phyloP scores from a whole-genome alignment of 345 rosid species.

The Erucastrum elatum region DNA sequence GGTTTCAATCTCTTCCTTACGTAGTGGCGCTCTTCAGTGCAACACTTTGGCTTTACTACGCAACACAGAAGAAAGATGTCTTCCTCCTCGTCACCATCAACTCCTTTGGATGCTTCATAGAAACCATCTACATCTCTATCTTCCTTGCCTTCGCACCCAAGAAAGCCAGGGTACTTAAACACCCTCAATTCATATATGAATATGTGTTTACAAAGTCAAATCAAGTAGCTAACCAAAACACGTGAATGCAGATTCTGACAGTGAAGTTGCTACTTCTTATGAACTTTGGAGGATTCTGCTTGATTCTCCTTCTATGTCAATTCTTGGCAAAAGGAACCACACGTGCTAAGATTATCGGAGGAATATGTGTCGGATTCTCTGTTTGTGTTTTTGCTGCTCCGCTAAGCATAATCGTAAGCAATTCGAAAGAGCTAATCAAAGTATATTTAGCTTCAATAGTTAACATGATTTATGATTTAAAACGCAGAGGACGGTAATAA shows the following conservation, averaged over 20 bases:
- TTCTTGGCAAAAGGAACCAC: slow-evolving; percentile 45
- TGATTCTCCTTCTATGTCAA: slow-evolving; percentile 47
- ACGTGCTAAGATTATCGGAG: slow-evolving; percentile 53
- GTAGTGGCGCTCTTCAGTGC: slow-evolving; percentile 64
- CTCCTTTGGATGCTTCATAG: slow-evolving; percentile 60
- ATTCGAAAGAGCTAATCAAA: background rate
- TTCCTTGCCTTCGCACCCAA: slow-evolving; percentile 56
- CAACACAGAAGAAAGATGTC: slow-evolving; percentile 49
- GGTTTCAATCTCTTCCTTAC: slow-evolving; percentile 69
- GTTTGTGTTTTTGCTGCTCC: slow-evolving; percentile 66
- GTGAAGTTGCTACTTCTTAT: slow-evolving; percentile 45
- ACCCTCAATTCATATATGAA: background rate
- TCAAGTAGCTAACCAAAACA: slow-evolving; percentile 7
- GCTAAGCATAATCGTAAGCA: slow-evolving; percentile 55
- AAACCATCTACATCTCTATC: slow-evolving; percentile 56
- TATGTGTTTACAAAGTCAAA: background rate
- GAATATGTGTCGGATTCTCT: slow-evolving; percentile 53
- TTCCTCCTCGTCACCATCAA: slow-evolving; percentile 43
- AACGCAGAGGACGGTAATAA: slow-evolving; percentile 46
- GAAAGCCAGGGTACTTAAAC: slow-evolving; percentile 46
- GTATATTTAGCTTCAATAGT: background rate
- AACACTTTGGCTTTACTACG: slow-evolving; percentile 66
- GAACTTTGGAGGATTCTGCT: slow-evolving; percentile 51
- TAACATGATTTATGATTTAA: background rate
- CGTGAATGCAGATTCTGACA: slow-evolving; percentile 45